Evolutionary conservation across 2,329 filamentous ascomycete species (phyloP), one percentile per base, ranked within the genome.

Genomic region (Aspergillus tamarii): DNA sequence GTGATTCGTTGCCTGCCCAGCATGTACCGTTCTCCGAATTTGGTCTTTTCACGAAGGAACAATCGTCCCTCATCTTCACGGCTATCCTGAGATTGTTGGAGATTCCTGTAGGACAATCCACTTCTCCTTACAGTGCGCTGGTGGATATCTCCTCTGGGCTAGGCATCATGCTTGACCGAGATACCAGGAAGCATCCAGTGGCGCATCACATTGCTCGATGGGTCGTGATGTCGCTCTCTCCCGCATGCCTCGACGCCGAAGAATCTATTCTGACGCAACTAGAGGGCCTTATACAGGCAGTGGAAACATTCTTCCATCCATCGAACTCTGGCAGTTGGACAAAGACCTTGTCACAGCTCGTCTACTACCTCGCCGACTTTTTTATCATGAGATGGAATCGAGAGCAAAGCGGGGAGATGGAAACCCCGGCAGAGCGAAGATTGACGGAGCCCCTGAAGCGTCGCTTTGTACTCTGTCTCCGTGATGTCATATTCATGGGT

Each of bases 301-400:
- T 98, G 54, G 95, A 99, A 77, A 99, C 95, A 0, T 99, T 99
- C 78, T 99, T 97, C 83, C 95, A 99, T 73, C 95, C 95, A 2
- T 99, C 95, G 2, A 99, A 99, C 77, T 92, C 94, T 59, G 95
- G 95, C 16, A 83, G 83, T 16, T 99, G 95, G 95, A 96, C 94
- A 1, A 93, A 89, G 72, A 91, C 94, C 68, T 82, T 99, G 50
- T 91, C 93, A 3, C 94, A 98, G 77, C 84, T 99, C 60, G 92
- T 95, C 6, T 94, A 94, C 76, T 97, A 96, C 77, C 84, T 99
- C 7, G 90, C 94, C 2, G 95, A 99, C 76, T 94, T 96, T 72
- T 99, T 99, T 77, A 92, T 99, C 50, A 95, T 96, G 81, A 89
- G 95, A 59, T 99, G 94, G 94, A 98, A 99, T 75, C 89, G 94